Conservation (phyloP, 2,329 filamentous ascomycete genomes). For the Penicillium carneum region DNA sequence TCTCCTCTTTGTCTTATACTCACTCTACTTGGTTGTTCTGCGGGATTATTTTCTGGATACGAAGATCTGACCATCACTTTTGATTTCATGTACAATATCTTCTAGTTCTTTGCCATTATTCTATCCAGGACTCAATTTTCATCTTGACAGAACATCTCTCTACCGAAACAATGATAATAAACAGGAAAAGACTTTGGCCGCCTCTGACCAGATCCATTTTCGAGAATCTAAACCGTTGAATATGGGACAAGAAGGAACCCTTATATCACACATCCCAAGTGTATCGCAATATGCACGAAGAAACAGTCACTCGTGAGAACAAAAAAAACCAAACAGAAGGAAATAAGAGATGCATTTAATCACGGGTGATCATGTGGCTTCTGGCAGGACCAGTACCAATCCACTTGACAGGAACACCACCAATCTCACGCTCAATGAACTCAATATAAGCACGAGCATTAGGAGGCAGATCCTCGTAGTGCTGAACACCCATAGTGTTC, state of each 20-base stretch:
- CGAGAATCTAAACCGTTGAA: constrained; percentile 27
- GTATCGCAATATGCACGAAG: constrained; percentile 26
- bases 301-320: constrained; percentile 16
- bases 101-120: constrained; percentile 4
- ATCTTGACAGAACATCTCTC: constrained; percentile 3
- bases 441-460: constrained; percentile 67
- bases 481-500: constrained; percentile 64
- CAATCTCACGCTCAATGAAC: constrained; percentile 65
- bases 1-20: constrained; percentile 32
- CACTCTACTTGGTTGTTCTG: constrained; percentile 18
- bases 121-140: constrained; percentile 16
- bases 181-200: not conserved
- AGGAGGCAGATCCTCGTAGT: constrained; percentile 63
- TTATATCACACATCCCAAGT: constrained; percentile 32
- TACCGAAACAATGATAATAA: not conserved
- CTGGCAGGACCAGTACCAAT: constrained; percentile 68
- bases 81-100: constrained; percentile 23
- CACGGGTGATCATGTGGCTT: constrained; percentile 67
- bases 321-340: constrained; percentile 11
- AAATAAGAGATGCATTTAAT: constrained; percentile 29
- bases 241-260: constrained; percentile 23
- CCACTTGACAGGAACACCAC: constrained; percentile 66
- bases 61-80: constrained; percentile 13
- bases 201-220: constrained; percentile 25
- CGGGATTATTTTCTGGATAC: constrained; percentile 17